Percentiles rank a stretch among this genome's conserved stretches.
These are phyloP conservation scores for Linum tenue DNA, from an alignment of 345 rosid genomes.

Conservation along the genomic window DNA sequence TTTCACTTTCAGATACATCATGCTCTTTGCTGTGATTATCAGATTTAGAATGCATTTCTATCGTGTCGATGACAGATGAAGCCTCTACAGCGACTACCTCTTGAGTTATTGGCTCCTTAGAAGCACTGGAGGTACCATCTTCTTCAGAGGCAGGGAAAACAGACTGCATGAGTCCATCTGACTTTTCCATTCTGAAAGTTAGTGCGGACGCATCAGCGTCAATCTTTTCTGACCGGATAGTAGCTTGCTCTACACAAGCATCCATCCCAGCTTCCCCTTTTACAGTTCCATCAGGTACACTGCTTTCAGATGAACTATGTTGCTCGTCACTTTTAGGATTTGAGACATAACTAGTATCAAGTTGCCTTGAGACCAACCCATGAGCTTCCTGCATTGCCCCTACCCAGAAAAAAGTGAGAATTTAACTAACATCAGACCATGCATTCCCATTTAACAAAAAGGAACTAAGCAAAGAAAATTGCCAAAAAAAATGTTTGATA, in stretches of 20 bases:
- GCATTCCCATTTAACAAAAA: conserved; percentile 4
- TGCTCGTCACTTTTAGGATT: conserved; percentile 18
- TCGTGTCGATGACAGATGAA: conserved; percentile 15
- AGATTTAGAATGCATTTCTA: conserved; percentile 18
- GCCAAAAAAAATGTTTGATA: neutral
- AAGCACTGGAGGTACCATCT: conserved; percentile 16
- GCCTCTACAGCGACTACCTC: neutral
- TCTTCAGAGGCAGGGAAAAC: conserved; percentile 19
- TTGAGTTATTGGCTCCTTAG: too few species aligned
- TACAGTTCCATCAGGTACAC: conserved; percentile 18
- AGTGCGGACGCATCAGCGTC: conserved; percentile 20
- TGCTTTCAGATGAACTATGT: conserved; percentile 6
- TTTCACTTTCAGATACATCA: conserved; percentile 4
- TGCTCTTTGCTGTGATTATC: conserved; percentile 1
- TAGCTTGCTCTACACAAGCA: conserved; percentile 15
- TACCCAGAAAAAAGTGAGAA: conserved; percentile 82
- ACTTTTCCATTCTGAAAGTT: conserved; percentile 12
- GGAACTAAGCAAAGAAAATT: neutral
- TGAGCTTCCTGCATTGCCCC: conserved; percentile 90
- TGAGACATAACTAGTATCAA: conserved; percentile 19
- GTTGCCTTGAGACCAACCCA: conserved; percentile 39
- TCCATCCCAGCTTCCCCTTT: conserved; percentile 15
- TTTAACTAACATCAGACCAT: conserved; percentile 37
- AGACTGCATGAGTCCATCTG: conserved; percentile 22
- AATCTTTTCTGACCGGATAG: conserved; percentile 22